Base-by-base conservation (phyloP, 495 filamentous ascomycete species). In the Sphaerosporella brunnea region DNA sequence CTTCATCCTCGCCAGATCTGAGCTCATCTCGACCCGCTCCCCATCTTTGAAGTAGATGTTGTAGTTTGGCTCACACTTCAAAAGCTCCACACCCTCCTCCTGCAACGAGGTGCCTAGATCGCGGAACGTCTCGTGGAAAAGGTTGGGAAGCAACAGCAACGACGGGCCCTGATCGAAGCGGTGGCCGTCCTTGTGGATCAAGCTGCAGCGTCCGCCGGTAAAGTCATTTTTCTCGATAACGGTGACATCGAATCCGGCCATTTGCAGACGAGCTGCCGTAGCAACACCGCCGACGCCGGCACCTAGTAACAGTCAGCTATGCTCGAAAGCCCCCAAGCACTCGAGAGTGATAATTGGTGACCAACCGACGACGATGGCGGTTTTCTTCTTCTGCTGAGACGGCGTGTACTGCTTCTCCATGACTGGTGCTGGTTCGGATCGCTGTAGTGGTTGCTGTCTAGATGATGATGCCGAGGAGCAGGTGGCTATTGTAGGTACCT, bases 111-210 rank as follows among this genome's bases (percentile, higher is more conserved):
- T 79, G 35, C 66, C 74, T 2, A 82, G 70, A 53, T 83, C 77
- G 23, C 58, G 54, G 51, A 80, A 83, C 11, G 72, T 68, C 56
- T 77, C 72, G 18, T 65, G 64, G 65, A 81, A 83, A 36, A 80
- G 64, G 38, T 67, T 68, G 3, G 78, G 79, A 23, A 83, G 74
- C 3, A 83, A 64, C 1, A 83, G 69, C 3, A 82, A 68, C 0
- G 77, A 80, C 0, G 78, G 78, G 0, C 78, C 78, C 66, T 80
- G 77, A 57, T 82, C 78, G 64, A 82, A 82, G 19, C 78, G 71
- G 53, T 74, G 74, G 23, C 69, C 73, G 44, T 69, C 61, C 46
- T 70, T 62, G 20, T 64, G 56, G 36, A 80, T 63, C 21, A 81
- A 56, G 21, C 69, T 73, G 59, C 78, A 82, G 34, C 78, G 62